Evolutionary conservation across 495 filamentous ascomycete species (phyloP).

Genomic region (Tuber melanosporum): DNA sequence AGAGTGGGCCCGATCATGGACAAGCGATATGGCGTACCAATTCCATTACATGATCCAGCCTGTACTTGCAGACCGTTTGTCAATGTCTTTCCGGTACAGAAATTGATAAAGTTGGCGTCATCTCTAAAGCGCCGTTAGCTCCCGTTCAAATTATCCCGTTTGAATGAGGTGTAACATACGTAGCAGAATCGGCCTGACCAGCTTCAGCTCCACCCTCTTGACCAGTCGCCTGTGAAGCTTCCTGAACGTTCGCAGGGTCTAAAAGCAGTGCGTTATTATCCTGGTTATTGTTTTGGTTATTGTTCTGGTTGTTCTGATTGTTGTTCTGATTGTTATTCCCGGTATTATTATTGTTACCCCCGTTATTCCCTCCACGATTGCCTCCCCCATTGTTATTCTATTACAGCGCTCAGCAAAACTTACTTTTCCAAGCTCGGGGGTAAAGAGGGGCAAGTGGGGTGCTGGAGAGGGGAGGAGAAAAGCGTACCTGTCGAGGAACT

Average conservation of each 20-base stretch:
- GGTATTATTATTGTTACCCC: constrained; percentile 8
- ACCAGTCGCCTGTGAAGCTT: constrained; percentile 32
- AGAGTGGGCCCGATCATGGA: constrained; percentile 4
- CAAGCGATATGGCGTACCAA: constrained; percentile 38
- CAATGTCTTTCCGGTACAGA: constrained; percentile 58
- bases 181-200: constrained; percentile 30
- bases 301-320: constrained; percentile 5
- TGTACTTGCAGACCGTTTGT: constrained; percentile 63
- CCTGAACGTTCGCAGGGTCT: constrained; percentile 37
- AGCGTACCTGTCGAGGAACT: constrained; percentile 31
- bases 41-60: constrained; percentile 65
- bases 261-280: constrained; percentile 10
- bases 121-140: constrained; percentile 30
- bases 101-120: constrained; percentile 62
- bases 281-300: constrained; percentile 4
- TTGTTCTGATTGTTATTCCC: constrained; percentile 13
- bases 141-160: background rate
- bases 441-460: background rate
- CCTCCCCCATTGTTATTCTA: constrained; percentile 12
- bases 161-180: constrained; percentile 9
- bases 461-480: background rate
- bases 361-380: constrained; percentile 13
- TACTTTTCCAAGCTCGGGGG: background rate
- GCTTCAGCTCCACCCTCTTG: constrained; percentile 27
- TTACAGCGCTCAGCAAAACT: background rate